These are phyloP conservation scores for Penicillium samsonianum DNA, from an alignment of 495 filamentous ascomycete species.

Conservation along the genomic window DNA sequence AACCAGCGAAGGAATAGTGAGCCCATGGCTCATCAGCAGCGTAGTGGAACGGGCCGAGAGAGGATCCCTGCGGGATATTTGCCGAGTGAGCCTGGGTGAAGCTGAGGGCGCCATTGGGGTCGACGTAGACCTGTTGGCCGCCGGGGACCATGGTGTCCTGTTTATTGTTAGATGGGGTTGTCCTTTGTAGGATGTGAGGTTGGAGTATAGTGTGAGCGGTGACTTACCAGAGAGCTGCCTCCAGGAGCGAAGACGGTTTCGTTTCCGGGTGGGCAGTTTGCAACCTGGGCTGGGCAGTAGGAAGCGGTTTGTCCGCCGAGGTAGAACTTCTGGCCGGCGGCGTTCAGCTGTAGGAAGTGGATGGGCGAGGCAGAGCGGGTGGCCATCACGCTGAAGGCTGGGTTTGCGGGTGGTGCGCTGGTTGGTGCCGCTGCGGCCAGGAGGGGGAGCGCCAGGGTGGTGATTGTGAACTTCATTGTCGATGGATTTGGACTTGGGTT, in stretches of 20 bases:
- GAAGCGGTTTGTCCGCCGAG: constrained; percentile 41
- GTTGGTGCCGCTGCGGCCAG: constrained; percentile 33
- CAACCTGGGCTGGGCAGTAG: constrained; percentile 39
- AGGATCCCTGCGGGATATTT: constrained; percentile 55
- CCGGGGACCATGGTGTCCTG: constrained; percentile 60
- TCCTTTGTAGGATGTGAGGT: background rate
- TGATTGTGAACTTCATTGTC: constrained; percentile 34
- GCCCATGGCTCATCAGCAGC: constrained; percentile 27
- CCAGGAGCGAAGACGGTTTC: constrained; percentile 44
- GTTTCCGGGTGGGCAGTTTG: constrained; percentile 44
- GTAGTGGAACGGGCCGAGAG: constrained; percentile 46
- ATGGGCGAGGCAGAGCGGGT: constrained; percentile 44
- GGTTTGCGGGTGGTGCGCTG: constrained; percentile 15
- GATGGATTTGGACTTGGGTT: background rate
- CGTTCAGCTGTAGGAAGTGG: constrained; percentile 43
- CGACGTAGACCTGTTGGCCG: constrained; percentile 65
- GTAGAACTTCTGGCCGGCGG: constrained; percentile 42
- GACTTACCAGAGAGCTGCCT: constrained; percentile 38
- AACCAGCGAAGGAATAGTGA: constrained; percentile 34
- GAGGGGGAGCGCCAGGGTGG: constrained; percentile 33
- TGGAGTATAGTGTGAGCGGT: background rate
- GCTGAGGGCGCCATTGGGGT: constrained; percentile 53
- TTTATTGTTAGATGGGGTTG: background rate
- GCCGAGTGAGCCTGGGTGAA: constrained; percentile 64
- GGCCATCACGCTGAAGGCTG: constrained; percentile 40